Evolutionary conservation across 441 rosid genomes (phyloP).

Genomic region (Erodium trifolium): DNA sequence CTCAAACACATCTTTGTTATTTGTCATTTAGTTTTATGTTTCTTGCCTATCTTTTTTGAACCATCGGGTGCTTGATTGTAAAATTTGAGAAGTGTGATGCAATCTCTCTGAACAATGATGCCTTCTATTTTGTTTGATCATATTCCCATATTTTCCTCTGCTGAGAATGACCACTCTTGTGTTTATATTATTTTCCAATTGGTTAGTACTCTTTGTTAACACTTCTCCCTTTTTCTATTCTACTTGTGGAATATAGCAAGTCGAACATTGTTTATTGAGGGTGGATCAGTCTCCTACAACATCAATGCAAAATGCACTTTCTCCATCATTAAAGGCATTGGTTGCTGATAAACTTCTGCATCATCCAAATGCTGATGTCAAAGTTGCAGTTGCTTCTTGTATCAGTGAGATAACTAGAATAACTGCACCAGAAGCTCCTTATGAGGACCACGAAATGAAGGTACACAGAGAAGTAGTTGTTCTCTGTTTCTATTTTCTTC

Average conservation of each 20-base stretch:
- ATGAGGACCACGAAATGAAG: slow-evolving; percentile 88
- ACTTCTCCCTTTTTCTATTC: not conserved
- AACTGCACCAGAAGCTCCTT: slow-evolving; percentile 98
- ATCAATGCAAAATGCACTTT: slow-evolving; percentile 64
- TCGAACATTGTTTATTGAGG: slow-evolving; percentile 48
- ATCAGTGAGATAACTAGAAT: slow-evolving; percentile 98
- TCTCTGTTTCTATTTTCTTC: slow-evolving; percentile 10
- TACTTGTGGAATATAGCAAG: slow-evolving; percentile 42
- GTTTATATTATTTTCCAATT: not conserved
- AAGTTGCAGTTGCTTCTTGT: slow-evolving; percentile 87
- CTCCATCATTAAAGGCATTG: slow-evolving; percentile 65
- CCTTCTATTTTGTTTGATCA: not conserved
- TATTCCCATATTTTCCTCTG: not conserved
- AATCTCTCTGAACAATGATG: not conserved
- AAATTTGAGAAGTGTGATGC: not conserved
- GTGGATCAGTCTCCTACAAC: slow-evolving; percentile 83
- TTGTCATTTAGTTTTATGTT: not conserved
- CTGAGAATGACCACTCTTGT: not conserved
- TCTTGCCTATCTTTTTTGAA: not conserved
- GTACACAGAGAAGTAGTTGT: slow-evolving; percentile 27
- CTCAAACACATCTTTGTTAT: not conserved
- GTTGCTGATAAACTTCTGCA: slow-evolving; percentile 52
- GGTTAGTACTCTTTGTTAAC: not conserved
- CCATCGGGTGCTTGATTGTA: not conserved
- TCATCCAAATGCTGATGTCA: slow-evolving; percentile 69